Percentiles rank a stretch among this genome's conserved stretches.
These are phyloP conservation scores for Akanthomyces lecanii DNA, from an alignment of 2,329 filamentous ascomycete genomes.

Conservation along the genomic window DNA sequence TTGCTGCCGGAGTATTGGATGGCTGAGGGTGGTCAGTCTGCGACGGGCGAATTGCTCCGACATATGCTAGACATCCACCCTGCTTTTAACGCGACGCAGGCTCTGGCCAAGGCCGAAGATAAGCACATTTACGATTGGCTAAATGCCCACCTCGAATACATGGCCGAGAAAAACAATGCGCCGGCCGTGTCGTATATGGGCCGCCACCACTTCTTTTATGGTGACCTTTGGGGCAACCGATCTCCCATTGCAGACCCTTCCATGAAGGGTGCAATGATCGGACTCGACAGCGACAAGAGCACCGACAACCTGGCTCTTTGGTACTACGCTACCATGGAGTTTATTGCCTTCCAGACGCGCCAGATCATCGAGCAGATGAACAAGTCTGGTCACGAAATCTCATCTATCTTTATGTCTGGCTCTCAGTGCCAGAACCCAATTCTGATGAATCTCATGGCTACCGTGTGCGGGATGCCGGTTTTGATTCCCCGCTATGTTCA, in stretches of 20 bases:
- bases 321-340: slow-evolving; percentile 97
- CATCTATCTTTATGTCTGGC: slow-evolving; percentile 97
- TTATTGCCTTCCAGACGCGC: slow-evolving; percentile 93
- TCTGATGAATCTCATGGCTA: slow-evolving; percentile 86
- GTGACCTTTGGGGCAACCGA: slow-evolving; percentile 94
- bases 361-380: slow-evolving; percentile 98
- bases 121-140: slow-evolving; percentile 94
- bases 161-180: slow-evolving; percentile 64
- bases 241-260: slow-evolving; percentile 87
- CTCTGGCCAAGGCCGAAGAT: slow-evolving; percentile 74
- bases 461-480: slow-evolving; percentile 86
- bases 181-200: slow-evolving; percentile 80
- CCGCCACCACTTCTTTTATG: slow-evolving; percentile 97
- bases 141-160: slow-evolving; percentile 76
- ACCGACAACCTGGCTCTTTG: slow-evolving; percentile 82
- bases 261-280: slow-evolving; percentile 89
- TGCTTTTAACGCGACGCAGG: slow-evolving; percentile 75
- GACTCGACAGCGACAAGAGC: slow-evolving; percentile 80
- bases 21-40: slow-evolving; percentile 94
- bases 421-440: slow-evolving; percentile 95
- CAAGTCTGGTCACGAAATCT: slow-evolving; percentile 77
- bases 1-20: slow-evolving; percentile 92
- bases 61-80: slow-evolving; percentile 95
- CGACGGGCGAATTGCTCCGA: slow-evolving; percentile 89
- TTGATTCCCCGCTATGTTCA: slow-evolving; percentile 91